Percentiles rank a stretch among this genome's conserved stretches.
Evolutionary conservation across 257 asterid species (phyloP).

Genomic region (Anisodus tanguticus): DNA sequence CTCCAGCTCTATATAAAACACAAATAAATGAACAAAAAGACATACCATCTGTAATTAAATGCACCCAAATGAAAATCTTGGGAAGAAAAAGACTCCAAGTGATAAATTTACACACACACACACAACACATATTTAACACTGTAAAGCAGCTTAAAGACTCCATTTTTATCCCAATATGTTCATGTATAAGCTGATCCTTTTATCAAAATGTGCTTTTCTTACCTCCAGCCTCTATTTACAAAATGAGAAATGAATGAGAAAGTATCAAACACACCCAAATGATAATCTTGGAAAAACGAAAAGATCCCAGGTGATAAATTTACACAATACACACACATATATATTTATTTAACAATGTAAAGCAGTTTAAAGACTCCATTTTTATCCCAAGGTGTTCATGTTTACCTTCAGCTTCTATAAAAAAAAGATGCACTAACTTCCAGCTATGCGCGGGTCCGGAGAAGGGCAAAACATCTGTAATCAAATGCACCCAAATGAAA

Average conservation of each 20-base stretch:
- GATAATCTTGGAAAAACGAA: neutral
- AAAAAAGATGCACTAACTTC: too few species aligned
- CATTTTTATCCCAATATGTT: neutral
- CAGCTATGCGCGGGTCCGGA: neutral
- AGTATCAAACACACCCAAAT: neutral
- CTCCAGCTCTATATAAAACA: neutral
- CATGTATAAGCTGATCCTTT: neutral
- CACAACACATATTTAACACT: neutral
- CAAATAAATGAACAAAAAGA: neutral
- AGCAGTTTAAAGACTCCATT: neutral
- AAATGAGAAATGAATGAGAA: neutral
- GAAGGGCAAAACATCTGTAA: neutral
- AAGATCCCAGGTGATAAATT: conserved; percentile 25
- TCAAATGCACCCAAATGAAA: conserved; percentile 7
- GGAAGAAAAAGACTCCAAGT: neutral
- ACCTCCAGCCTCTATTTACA: neutral
- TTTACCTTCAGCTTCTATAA: neutral
- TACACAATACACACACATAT: neutral
- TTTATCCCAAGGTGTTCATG: neutral
- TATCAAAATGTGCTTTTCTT: neutral
- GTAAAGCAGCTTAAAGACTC: neutral
- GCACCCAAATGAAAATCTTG: neutral
- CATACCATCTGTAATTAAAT: neutral
- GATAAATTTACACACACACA: conserved; percentile 1
- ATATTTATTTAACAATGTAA: neutral